phyloP scores from a whole-genome alignment of 106 monocot species.

The Gastrodia elata region DNA sequence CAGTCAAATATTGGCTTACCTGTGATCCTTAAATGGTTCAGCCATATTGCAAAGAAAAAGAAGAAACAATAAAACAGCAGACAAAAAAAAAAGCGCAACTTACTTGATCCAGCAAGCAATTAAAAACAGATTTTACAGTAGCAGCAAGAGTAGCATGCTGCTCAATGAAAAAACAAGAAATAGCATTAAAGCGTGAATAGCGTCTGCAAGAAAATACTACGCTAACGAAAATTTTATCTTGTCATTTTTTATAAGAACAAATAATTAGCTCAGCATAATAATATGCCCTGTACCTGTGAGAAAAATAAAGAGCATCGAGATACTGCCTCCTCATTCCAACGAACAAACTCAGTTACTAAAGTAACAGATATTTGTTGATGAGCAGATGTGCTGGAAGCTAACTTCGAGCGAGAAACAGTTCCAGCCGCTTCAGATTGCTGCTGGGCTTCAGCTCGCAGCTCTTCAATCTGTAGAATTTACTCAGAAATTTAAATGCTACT shows the following conservation, averaged over 20 bases:
- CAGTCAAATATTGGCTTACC: slow-evolving; percentile 94
- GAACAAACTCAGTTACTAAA: slow-evolving; percentile 91
- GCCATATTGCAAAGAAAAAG: neutral
- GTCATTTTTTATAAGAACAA: too few species aligned
- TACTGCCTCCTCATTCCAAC: slow-evolving; percentile 98
- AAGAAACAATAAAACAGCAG: neutral
- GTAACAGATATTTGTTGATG: slow-evolving; percentile 95
- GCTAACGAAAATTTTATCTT: neutral
- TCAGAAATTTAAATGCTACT: neutral
- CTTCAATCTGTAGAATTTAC: slow-evolving; percentile 54
- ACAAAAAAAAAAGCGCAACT: slow-evolving; percentile 14
- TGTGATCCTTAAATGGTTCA: slow-evolving; percentile 10
- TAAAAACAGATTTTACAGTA: slow-evolving; percentile 76
- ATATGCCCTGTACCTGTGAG: slow-evolving; percentile 57
- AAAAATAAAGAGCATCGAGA: slow-evolving; percentile 85
- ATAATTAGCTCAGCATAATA: too few species aligned
- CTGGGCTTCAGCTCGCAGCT: slow-evolving; percentile 66
- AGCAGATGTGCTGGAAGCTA: slow-evolving; percentile 28
- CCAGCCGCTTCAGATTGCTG: slow-evolving; percentile 79
- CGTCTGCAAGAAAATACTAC: neutral
- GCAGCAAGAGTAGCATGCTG: slow-evolving; percentile 78
- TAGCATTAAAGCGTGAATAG: neutral
- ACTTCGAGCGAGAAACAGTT: slow-evolving; percentile 59
- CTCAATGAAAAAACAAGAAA: neutral
- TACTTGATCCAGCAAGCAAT: slow-evolving; percentile 99